phyloP scores from a whole-genome alignment of 805 yeast genomes.

The Suhomyces canberraensis region DNA sequence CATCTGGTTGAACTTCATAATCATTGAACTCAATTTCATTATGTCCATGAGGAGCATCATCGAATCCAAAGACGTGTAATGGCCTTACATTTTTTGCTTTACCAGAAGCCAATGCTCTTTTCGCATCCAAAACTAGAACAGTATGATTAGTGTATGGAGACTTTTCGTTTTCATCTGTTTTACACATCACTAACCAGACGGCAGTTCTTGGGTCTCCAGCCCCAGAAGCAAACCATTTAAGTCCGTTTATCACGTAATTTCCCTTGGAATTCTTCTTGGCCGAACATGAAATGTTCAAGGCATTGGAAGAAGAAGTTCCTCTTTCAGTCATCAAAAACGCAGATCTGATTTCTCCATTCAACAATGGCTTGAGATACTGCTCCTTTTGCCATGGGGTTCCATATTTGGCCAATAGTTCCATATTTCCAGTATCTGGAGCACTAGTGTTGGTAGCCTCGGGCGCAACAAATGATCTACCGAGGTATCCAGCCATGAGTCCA shows the following conservation, averaged over 20 bases:
- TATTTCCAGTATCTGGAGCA: conserved; percentile 69
- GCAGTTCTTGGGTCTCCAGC: conserved; percentile 64
- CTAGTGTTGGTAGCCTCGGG: conserved; percentile 58
- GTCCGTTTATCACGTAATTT: conserved; percentile 52
- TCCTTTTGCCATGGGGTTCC: conserved; percentile 37
- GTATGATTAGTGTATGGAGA: conserved; percentile 51
- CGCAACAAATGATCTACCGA: conserved; percentile 53
- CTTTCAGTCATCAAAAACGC: conserved; percentile 67
- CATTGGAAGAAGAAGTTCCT: conserved; percentile 59
- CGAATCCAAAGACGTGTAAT: conserved; percentile 54
- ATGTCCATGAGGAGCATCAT: conserved; percentile 74
- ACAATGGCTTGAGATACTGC: conserved; percentile 50
- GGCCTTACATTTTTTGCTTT: conserved; percentile 49
- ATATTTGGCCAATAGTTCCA: conserved; percentile 46
- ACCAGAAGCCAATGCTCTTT: conserved; percentile 48
- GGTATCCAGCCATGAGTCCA: conserved; percentile 60
- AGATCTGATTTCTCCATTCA: conserved; percentile 53
- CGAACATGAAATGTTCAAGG: conserved; percentile 51
- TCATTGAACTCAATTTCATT: conserved; percentile 53
- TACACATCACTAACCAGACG: conserved; percentile 54
- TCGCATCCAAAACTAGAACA: conserved; percentile 52
- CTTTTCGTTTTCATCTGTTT: conserved; percentile 31
- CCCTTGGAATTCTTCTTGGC: conserved; percentile 40
- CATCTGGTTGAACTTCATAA: conserved; percentile 44
- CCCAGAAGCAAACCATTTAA: conserved; percentile 71